phyloP scores from a whole-genome alignment of 805 yeast genomes.

The Candida easanensis region DNA sequence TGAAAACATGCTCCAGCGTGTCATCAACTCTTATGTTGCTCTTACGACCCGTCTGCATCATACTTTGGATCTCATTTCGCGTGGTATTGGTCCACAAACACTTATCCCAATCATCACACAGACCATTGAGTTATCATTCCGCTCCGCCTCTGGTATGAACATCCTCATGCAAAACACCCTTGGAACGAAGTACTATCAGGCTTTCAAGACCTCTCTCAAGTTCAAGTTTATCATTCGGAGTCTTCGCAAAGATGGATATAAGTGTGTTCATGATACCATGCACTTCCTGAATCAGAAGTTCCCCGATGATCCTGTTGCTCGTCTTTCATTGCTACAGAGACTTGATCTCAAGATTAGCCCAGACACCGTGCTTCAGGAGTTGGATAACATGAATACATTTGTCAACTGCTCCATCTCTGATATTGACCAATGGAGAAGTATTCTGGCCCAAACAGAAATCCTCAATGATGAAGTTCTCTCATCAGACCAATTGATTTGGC shows the following conservation, averaged over 20 bases:
- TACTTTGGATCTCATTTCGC: constrained; percentile 17
- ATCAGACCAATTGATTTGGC: constrained; percentile 22
- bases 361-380: constrained; percentile 14
- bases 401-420: constrained; percentile 9
- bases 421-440: constrained; percentile 4
- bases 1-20: constrained; percentile 21
- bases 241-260: constrained; percentile 24
- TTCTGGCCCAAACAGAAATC: constrained; percentile 6
- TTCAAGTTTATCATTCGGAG: constrained; percentile 24
- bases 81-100: constrained; percentile 13
- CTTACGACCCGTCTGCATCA: constrained; percentile 22
- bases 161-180: constrained; percentile 22
- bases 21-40: constrained; percentile 15
- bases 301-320: constrained; percentile 19
- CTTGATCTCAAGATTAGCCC: constrained; percentile 17
- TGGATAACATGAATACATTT: constrained; percentile 21
- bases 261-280: constrained; percentile 24
- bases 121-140: constrained; percentile 6
- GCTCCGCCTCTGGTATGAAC: constrained; percentile 19
- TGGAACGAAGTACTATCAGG: constrained; percentile 23
- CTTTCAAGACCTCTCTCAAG: constrained; percentile 24
- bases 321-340: constrained; percentile 14
- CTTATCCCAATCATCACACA: constrained; percentile 1
- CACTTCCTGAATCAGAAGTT: constrained; percentile 20
- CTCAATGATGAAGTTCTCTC: constrained; percentile 16